phyloP scores from a whole-genome alignment of 2,329 filamentous ascomycete genomes.

The Ceratocystis cacaofunesta region DNA sequence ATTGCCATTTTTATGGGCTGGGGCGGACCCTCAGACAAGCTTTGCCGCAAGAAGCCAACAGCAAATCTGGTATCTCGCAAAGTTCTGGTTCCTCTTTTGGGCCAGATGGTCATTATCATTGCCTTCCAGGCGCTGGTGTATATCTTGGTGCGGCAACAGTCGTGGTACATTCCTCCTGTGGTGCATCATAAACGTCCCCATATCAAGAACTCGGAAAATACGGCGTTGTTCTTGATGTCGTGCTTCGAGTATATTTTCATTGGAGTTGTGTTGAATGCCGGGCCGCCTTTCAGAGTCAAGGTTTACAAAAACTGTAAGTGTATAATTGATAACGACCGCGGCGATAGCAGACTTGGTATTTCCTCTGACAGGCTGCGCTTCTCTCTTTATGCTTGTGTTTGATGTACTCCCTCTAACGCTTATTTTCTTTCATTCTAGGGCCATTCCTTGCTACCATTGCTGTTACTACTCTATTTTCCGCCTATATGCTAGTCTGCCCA shows the following conservation, averaged over 20 bases:
- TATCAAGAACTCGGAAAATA: slow-evolving; percentile 85
- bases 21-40: slow-evolving; percentile 65
- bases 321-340: not conserved
- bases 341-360: not conserved
- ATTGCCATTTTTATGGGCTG: slow-evolving; percentile 99
- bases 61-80: slow-evolving; percentile 86
- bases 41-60: slow-evolving; percentile 76
- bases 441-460: slow-evolving; percentile 72
- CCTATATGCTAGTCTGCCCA: slow-evolving; percentile 70
- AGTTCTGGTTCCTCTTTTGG: slow-evolving; percentile 74
- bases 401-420: not conserved
- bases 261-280: slow-evolving; percentile 80
- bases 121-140: slow-evolving; percentile 61
- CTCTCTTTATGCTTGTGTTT: too few relatives aligned
- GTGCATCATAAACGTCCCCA: slow-evolving; percentile 67
- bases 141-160: slow-evolving; percentile 57
- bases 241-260: slow-evolving; percentile 93
- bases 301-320: slow-evolving; percentile 63
- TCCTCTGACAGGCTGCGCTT: too few relatives aligned
- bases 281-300: slow-evolving; percentile 70
- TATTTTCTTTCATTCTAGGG: slow-evolving; percentile 33
- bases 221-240: slow-evolving; percentile 72
- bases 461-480: slow-evolving; percentile 48
- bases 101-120: slow-evolving; percentile 74
- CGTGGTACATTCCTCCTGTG: slow-evolving; percentile 69